These are phyloP conservation scores for Cryptosporidium ubiquitum DNA, from an alignment of 169 alveolate species.

Conservation along the genomic window DNA sequence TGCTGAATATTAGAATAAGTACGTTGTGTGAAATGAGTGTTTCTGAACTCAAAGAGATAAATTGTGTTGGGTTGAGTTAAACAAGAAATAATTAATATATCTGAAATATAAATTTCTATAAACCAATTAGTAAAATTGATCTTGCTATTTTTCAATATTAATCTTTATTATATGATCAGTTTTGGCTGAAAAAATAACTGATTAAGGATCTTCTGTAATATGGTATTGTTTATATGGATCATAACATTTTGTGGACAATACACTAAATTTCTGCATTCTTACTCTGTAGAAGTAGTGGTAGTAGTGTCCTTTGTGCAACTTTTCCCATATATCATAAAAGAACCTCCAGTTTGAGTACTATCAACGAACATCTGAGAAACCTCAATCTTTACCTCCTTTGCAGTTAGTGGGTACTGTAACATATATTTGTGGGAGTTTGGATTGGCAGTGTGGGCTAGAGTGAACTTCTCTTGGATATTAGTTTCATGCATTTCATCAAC, in stretches of 20 bases:
- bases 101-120: constrained; percentile 9
- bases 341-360: constrained; percentile 71
- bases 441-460: constrained; percentile 66
- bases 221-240: neutral
- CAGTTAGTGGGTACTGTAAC: constrained; percentile 46
- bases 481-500: constrained; percentile 72
- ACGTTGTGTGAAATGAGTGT: too few relatives aligned
- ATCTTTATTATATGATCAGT: constrained; percentile 10
- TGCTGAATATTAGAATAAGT: neutral
- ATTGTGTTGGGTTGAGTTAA: neutral
- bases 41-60: neutral
- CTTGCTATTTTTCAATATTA: constrained; percentile 7
- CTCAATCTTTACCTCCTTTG: constrained; percentile 52
- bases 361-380: constrained; percentile 71
- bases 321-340: constrained; percentile 66
- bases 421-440: constrained; percentile 35
- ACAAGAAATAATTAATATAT: constrained; percentile 12
- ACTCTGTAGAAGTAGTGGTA: neutral
- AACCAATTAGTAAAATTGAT: constrained; percentile 1
- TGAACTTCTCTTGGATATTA: constrained; percentile 52
- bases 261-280: neutral
- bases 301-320: constrained; percentile 10
- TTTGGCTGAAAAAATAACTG: neutral
- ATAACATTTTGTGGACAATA: neutral
- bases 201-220: neutral